These are phyloP conservation scores for Torulaspora quercuum DNA, from an alignment of 805 yeast genomes.

Conservation along the genomic window DNA sequence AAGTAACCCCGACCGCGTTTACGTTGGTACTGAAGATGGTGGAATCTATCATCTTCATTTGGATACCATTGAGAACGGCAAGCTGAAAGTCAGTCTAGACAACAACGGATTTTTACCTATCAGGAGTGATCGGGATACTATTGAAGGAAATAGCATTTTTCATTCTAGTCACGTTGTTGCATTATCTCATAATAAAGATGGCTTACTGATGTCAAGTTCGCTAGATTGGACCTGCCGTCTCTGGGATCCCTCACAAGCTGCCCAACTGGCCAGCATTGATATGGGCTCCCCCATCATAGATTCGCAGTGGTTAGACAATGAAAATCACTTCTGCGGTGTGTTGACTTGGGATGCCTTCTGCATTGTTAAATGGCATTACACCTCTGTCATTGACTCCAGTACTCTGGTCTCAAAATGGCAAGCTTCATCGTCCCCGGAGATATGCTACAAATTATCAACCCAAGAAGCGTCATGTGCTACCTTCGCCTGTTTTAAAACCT, in stretches of 20 bases:
- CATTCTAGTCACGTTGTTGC: constrained; percentile 26
- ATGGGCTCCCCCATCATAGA: constrained; percentile 21
- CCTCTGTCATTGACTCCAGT: constrained; percentile 5
- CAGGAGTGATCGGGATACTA: not conserved
- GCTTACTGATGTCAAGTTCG: constrained; percentile 23
- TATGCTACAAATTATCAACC: constrained; percentile 8
- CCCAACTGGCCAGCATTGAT: constrained; percentile 17
- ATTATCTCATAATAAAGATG: constrained; percentile 16
- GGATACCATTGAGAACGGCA: constrained; percentile 6
- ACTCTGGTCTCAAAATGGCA: constrained; percentile 7
- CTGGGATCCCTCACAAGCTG: constrained; percentile 25
- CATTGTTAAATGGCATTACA: constrained; percentile 13
- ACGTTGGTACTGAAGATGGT: constrained; percentile 30
- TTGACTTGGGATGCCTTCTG: constrained; percentile 17
- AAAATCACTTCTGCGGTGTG: constrained; percentile 11
- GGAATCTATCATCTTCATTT: constrained; percentile 27
- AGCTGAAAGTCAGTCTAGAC: constrained; percentile 9
- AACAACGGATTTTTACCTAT: constrained; percentile 29
- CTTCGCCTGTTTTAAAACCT: constrained; percentile 17
- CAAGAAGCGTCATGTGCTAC: constrained; percentile 8
- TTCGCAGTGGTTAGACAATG: constrained; percentile 19
- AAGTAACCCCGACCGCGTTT: constrained; percentile 22
- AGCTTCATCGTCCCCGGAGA: constrained; percentile 8
- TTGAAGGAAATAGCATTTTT: constrained; percentile 13
- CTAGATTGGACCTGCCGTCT: constrained; percentile 28